Conservation (phyloP, 768 basidiomycete genomes). For the Pleurotus eryngii region DNA sequence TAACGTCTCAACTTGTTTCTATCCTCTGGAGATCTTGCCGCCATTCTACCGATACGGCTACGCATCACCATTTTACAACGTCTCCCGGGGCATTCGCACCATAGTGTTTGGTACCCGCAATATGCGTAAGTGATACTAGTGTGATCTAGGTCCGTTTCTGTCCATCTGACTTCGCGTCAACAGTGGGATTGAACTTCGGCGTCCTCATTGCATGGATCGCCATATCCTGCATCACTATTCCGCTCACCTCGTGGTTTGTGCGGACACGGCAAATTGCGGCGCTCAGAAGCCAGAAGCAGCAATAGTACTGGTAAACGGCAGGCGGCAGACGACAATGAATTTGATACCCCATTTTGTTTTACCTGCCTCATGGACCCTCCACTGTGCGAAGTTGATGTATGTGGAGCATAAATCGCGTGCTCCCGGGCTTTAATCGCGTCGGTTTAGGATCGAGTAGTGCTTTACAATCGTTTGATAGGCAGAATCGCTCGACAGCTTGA, state of each 20-base stretch:
- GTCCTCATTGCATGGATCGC: constrained; percentile 53
- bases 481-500: too few relatives aligned
- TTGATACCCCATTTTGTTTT: too few relatives aligned
- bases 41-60: constrained; percentile 63
- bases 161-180: neutral
- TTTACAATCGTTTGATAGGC: too few relatives aligned
- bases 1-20: constrained; percentile 55
- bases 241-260: constrained; percentile 43
- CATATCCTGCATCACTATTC: constrained; percentile 52
- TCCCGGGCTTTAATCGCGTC: too few relatives aligned
- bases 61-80: constrained; percentile 70
- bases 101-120: constrained; percentile 66
- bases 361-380: too few relatives aligned
- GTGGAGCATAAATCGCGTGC: too few relatives aligned
- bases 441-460: too few relatives aligned
- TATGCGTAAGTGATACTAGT: constrained; percentile 35
- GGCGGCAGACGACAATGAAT: too few relatives aligned
- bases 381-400: too few relatives aligned
- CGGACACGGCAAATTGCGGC: constrained; percentile 8
- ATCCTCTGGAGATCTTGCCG: constrained; percentile 60
- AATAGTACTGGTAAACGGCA: neutral
- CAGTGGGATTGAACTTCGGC: constrained; percentile 64
- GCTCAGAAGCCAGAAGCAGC: neutral
- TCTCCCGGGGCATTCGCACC: constrained; percentile 55
- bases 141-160: neutral